phyloP scores from a whole-genome alignment of 768 basidiomycete genomes.

The Suillus plorans region DNA sequence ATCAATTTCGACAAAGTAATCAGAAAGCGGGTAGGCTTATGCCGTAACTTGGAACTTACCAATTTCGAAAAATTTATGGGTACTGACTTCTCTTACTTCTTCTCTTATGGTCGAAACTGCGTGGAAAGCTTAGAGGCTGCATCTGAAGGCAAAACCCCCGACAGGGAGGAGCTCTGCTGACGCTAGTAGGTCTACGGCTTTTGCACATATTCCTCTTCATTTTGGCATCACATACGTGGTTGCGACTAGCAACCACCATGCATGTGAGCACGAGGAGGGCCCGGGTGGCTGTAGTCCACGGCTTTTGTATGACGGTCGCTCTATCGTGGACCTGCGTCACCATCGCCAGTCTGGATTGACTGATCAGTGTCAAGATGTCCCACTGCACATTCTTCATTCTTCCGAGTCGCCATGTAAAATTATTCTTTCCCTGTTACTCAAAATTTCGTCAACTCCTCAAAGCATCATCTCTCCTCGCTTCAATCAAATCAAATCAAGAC shows the following conservation, averaged over 20 bases:
- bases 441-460: not conserved
- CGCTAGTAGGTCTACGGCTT: not conserved
- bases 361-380: not conserved
- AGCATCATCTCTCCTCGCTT: not conserved
- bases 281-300: not conserved
- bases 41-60: conserved; percentile 17
- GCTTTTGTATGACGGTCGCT: not conserved
- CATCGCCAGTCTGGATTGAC: not conserved
- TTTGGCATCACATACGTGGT: not conserved
- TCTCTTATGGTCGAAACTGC: not conserved
- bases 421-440: too few relatives aligned
- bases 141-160: not conserved
- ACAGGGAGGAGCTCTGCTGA: not conserved
- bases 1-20: conserved; percentile 33
- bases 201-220: not conserved
- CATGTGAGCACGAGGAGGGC: not conserved
- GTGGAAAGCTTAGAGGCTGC: not conserved
- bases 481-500: not conserved
- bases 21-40: conserved; percentile 20
- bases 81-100: conserved; percentile 6
- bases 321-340: not conserved
- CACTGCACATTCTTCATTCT: not conserved
- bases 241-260: not conserved
- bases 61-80: conserved; percentile 17
- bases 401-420: not conserved